Conservation (phyloP, 768 basidiomycete species). For the Tephrocybe rancida region DNA sequence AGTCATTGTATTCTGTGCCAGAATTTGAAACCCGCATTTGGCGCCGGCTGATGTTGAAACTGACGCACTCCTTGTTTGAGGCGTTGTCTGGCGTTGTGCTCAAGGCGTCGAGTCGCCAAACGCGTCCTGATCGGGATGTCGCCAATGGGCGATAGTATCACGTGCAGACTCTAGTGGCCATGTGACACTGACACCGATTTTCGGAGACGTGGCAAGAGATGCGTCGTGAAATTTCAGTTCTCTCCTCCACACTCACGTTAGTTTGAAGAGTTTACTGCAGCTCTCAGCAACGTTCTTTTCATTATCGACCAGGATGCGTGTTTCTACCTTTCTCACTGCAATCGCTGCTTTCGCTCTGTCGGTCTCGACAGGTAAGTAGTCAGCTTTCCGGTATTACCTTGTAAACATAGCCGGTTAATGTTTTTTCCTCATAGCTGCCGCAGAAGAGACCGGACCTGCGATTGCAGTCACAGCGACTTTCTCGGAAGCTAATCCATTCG, state of each 20-base stretch:
- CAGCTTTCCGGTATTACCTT: conserved; percentile 4
- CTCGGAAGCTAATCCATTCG: conserved; percentile 73
- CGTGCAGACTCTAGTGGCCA: too few relatives aligned
- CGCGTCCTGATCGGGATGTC: too few relatives aligned
- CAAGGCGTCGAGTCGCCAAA: too few relatives aligned
- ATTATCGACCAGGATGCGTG: conserved; percentile 19
- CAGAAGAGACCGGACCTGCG: conserved; percentile 51
- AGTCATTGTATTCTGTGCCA: too few relatives aligned
- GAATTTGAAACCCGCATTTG: too few relatives aligned
- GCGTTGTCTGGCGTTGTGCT: too few relatives aligned
- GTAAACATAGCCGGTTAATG: neutral
- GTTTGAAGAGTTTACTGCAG: neutral
- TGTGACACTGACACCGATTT: neutral
- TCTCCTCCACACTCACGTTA: neutral
- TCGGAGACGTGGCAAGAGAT: conserved; percentile 20
- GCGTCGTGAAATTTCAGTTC: neutral
- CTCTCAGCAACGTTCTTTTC: neutral
- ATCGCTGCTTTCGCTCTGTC: conserved; percentile 16
- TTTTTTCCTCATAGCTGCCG: conserved; percentile 18
- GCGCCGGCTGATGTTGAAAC: too few relatives aligned
- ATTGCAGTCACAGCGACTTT: conserved; percentile 59
- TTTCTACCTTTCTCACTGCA: conserved; percentile 14
- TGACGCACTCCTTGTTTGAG: too few relatives aligned
- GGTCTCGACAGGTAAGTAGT: conserved; percentile 20
- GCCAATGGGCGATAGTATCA: too few relatives aligned